Base-by-base conservation (phyloP, 2,329 filamentous ascomycete species). In the Stromatinia cepivora region DNA sequence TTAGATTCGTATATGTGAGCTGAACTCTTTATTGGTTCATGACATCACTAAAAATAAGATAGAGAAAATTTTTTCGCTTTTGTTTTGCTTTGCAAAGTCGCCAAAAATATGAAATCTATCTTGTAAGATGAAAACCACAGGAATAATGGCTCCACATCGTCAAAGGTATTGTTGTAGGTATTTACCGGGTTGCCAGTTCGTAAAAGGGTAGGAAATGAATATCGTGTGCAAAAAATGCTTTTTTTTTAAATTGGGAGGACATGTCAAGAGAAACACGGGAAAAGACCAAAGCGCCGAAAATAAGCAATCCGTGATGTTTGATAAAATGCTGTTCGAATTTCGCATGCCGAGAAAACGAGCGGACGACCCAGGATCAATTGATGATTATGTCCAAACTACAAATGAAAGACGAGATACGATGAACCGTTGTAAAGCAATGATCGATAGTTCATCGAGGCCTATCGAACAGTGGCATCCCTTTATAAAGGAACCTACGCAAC, bases 381-480 rank as follows among this genome's bases (percentile, higher is more conserved):
- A 70, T 70, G 67, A 66, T 70, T 76, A 71, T 77, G 76, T 78
- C 73, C 76, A 78, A 77, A 72, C 46, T 75, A 73, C 73, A 75
- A 61, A 74, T 71, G 73, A 76, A 71, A 71, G 46, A 61, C 57
- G 66, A 74, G 70, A 73, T 66, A 57, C 76, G 75, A 79, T 77
- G 77, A 75, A 52, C 69, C 73, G 67, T 72, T 45, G 39, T 39
- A 71, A 76, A 68, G 64, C 58, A 61, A 69, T 69, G 69, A 70
- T 74, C 73, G 73, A 77, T 74, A 78, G 76, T 74, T 77, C 76
- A 78, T 76, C 76, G 75, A 72, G 73, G 70, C 71, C 77, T 76
- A 77, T 73, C 74, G 72, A 74, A 69, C 68, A 71, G 72, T 74
- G 73, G 71, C 54, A 71, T 73, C 70, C 61, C 31, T 72, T 65